Base-by-base conservation (phyloP, 441 rosid genomes). In the Metrosideros polymorpha region DNA sequence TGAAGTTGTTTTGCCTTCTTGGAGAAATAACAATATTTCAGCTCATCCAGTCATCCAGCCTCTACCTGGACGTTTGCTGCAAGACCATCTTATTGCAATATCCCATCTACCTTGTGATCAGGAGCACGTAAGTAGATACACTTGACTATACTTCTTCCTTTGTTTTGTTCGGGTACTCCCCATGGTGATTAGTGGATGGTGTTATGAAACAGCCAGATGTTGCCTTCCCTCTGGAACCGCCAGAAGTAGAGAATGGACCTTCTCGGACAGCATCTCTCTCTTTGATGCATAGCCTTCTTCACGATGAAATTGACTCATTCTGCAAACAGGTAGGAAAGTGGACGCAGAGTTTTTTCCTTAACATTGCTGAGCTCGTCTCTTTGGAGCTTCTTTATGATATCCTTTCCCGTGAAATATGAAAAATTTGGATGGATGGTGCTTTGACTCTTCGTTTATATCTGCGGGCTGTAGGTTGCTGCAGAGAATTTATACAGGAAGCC, bases 1-100 rank as follows among this genome's bases (percentile, higher is more conserved):
- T 63, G 99, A 97, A 93, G 98, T 96, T 92, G 97, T 96, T 90
- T 94, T 94, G 92, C 98, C 99, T 88, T 92, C 98, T 76, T 97
- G 99, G 99, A 95, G 99, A 92, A 94, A 91, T 88, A 97, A 97
- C 90, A 97, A 91, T 90, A 94, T 95, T 89, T 89, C 98, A 84
- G 77, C 95, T 57, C 95, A 90, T 90, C 94, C 98, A 53, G 93
- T 95, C 93, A 92, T 95, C 89, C 98, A 97, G 90, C 98, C 99
- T 90, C 93, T 96, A 83, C 94, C 98, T 29, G 99, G 99, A 87
- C 91, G 93, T 89, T 92, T 96, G 89, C 86, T 95, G 90, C 99
- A 94, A 87, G 99, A 97, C 89, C 98, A 87, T 90, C 91, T 95
- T 86, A 95, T 96, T 89, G 99, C 98, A 76, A 94, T 96, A 82